Base-by-base conservation (phyloP, 495 filamentous ascomycete species). In the Sordaria brevicollis region DNA sequence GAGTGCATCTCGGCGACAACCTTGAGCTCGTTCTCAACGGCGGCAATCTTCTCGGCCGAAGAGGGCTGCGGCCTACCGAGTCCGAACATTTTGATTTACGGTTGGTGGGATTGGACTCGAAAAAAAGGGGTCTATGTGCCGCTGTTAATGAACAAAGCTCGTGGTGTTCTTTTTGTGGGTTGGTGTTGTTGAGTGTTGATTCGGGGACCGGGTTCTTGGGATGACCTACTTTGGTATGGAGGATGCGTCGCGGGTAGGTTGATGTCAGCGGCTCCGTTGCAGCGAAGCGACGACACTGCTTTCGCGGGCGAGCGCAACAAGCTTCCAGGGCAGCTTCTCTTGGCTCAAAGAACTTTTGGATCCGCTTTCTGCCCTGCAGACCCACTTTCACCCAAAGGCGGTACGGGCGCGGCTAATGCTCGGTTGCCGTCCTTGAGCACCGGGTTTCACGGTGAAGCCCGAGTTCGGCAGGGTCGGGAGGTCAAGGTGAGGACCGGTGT, bases 1-100 rank as follows among this genome's bases (percentile, higher is more conserved):
- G 91, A 92, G 87, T 96, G 96, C 92, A 97, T 97, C 80, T 97
- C 93, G 49, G 93, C 91, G 39, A 97, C 85, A 83, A 97, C 93
- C 80, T 97, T 95, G 79, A 93, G 84, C 84, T 99, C 95, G 70
- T 91, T 91, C 83, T 98, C 93, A 70, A 96, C 93, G 69, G 92
- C 90, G 71, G 92, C 89, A 79, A 99, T 94, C 86, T 98, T 98
- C 85, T 97, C 89, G 74, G 91, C 95, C 74, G 93, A 97, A 75
- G 93, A 90, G 78, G 93, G 92, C 82, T 97, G 93, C 67, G 93
- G 91, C 73, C 89, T 86, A 80, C 93, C 93, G 81, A 97, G 90
- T 70, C 87, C 87, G 75, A 99, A 97, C 94, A 98, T 96, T 66
- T 74, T 95, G 80, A 69, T 35, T 70, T 31, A 71, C 39, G 66